Conservation (phyloP, 2,329 filamentous ascomycete species). For the Xylaria sp. region DNA sequence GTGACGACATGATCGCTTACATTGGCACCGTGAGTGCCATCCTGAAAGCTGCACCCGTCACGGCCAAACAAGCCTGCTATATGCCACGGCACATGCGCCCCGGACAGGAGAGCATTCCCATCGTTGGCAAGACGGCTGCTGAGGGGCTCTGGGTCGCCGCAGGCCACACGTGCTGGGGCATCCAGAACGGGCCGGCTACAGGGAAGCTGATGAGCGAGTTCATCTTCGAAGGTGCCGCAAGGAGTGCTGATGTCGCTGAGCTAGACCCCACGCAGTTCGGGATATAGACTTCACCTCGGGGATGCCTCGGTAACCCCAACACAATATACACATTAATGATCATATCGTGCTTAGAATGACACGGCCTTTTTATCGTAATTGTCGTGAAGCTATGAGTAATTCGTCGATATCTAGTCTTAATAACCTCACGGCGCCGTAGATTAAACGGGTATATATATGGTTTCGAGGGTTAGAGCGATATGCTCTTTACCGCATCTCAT, state of each 20-base stretch:
- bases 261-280: constrained; percentile 71
- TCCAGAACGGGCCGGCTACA: constrained; percentile 92
- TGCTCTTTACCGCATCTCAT: too few relatives aligned
- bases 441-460: too few relatives aligned
- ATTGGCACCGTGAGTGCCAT: constrained; percentile 69
- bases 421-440: too few relatives aligned
- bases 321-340: not conserved
- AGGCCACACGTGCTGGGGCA: constrained; percentile 97
- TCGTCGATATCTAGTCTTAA: not conserved
- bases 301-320: not conserved
- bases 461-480: too few relatives aligned
- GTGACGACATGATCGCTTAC: constrained; percentile 85
- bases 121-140: constrained; percentile 77
- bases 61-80: constrained; percentile 88
- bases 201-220: constrained; percentile 81
- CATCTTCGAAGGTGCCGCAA: constrained; percentile 73
- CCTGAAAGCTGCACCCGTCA: constrained; percentile 71
- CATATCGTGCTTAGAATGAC: not conserved
- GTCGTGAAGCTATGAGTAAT: not conserved
- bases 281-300: constrained; percentile 45
- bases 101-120: constrained; percentile 68
- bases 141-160: constrained; percentile 80
- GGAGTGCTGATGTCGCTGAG: constrained; percentile 68
- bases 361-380: not conserved
- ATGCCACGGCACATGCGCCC: constrained; percentile 74